A percentile compares a stretch with the other conserved stretches of the same genome.
phyloP scores from a whole-genome alignment of 345 rosid genomes.

The Citrus sinensis region DNA sequence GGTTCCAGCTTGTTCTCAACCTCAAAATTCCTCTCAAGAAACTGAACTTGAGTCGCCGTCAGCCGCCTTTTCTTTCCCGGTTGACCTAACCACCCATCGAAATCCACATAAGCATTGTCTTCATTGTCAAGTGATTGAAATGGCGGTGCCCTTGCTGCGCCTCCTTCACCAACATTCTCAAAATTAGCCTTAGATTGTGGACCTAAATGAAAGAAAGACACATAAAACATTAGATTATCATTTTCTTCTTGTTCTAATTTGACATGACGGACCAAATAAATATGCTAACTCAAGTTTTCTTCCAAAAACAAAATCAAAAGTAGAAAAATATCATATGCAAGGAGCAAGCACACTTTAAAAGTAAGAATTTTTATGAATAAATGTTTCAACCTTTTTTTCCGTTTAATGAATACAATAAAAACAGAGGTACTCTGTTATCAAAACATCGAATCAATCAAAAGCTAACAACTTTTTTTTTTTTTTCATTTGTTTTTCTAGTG shows the following conservation, averaged over 20 bases:
- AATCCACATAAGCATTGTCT: constrained; percentile 35
- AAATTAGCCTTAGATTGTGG: constrained; percentile 24
- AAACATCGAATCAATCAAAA: background rate
- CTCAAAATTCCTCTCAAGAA: constrained; percentile 67
- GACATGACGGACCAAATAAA: background rate
- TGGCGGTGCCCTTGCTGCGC: background rate
- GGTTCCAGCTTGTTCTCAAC: constrained; percentile 75
- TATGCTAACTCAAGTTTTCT: background rate
- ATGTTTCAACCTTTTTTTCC: constrained; percentile 8
- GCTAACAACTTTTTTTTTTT: background rate
- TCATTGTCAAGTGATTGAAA: constrained; percentile 30
- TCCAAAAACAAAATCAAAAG: background rate
- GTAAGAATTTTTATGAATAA: background rate
- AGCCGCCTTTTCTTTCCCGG: constrained; percentile 64
- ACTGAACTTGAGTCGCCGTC: constrained; percentile 46
- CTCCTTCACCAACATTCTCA: constrained; percentile 24
- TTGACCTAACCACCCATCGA: constrained; percentile 24
- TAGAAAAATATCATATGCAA: background rate
- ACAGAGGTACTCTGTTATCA: background rate
- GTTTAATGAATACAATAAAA: background rate
- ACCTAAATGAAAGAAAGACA: constrained; percentile 20
- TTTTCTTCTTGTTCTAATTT: background rate
- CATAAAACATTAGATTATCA: background rate
- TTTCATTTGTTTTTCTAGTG: too few relatives aligned
- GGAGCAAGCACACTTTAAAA: background rate